phyloP scores from a whole-genome alignment of 371 early-diverging fungal species.

The Cladochytrium tenue region DNA sequence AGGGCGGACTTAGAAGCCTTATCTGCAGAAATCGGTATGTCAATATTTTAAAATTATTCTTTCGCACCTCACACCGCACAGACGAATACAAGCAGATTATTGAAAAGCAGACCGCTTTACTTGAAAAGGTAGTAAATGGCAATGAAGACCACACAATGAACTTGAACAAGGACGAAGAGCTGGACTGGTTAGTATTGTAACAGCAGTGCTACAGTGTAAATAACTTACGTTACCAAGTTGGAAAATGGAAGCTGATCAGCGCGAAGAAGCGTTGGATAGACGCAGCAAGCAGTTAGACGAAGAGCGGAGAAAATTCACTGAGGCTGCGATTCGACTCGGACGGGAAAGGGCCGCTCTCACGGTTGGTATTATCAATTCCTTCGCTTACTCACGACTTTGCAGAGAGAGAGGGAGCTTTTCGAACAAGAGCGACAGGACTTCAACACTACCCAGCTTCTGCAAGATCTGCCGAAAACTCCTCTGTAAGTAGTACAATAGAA shows the following conservation, averaged over 20 bases:
- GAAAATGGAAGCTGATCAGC: no score
- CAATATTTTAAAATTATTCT: neutral
- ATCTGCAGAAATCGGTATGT: constrained; percentile 1
- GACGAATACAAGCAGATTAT: constrained; percentile 20
- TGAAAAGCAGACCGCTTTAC: constrained; percentile 10
- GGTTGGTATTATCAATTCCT: constrained; percentile 11
- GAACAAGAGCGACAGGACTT: constrained; percentile 21
- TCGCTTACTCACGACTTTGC: neutral
- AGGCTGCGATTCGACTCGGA: constrained; percentile 61
- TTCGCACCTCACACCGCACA: neutral
- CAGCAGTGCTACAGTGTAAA: no score
- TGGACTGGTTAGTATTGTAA: constrained; percentile 7
- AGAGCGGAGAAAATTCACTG: constrained; percentile 59
- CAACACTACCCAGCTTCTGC: constrained; percentile 15
- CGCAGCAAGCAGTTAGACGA: constrained; percentile 50
- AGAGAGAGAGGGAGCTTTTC: constrained; percentile 30
- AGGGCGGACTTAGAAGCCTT: neutral
- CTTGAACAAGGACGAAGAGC: neutral
- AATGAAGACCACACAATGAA: constrained; percentile 5
- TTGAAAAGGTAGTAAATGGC: constrained; percentile 15
- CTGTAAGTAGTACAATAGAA: constrained; percentile 15
- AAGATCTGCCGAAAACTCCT: constrained; percentile 34
- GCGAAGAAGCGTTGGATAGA: no score
- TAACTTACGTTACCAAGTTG: no score
- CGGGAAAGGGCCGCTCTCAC: constrained; percentile 52